These are phyloP conservation scores for Ceratocystiopsis sp. DNA, from an alignment of 2,329 filamentous ascomycete species.

Conservation along the genomic window DNA sequence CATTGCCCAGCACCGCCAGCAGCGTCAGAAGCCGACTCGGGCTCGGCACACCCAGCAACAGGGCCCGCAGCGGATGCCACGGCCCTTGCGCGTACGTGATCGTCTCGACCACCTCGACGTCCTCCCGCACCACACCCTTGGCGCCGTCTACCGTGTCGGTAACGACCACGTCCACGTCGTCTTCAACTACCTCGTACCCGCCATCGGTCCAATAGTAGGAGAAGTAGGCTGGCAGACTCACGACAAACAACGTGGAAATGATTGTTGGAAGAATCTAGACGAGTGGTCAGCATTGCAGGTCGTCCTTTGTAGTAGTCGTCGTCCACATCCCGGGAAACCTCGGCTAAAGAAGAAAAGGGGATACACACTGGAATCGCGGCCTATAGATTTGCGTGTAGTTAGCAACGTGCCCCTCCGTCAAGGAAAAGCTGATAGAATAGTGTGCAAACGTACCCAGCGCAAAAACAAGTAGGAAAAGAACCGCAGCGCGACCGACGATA, in stretches of 20 bases:
- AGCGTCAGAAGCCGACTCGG: constrained; percentile 49
- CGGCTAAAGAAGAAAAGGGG: too few species aligned
- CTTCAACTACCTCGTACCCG: constrained; percentile 38
- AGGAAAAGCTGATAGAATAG: too few species aligned
- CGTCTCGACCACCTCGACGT: constrained; percentile 47
- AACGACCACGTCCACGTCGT: constrained; percentile 36
- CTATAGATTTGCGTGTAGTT: too few species aligned
- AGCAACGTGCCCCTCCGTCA: too few species aligned
- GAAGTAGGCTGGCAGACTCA: constrained; percentile 24
- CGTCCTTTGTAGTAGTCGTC: too few species aligned
- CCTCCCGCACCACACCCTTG: constrained; percentile 23
- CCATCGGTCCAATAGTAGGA: constrained; percentile 25
- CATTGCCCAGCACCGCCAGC: constrained; percentile 55
- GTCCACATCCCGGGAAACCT: too few species aligned
- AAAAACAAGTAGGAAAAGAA: constrained; percentile 38
- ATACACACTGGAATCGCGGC: too few species aligned
- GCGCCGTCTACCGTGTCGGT: constrained; percentile 28
- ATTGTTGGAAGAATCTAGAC: too few species aligned
- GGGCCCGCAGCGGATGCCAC: constrained; percentile 40
- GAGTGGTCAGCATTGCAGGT: too few species aligned
- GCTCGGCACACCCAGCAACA: constrained; percentile 63
- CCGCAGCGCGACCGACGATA: constrained; percentile 33
- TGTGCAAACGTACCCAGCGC: constrained; percentile 34
- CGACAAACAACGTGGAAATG: constrained; percentile 26
- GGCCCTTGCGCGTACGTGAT: constrained; percentile 40